phyloP scores from a whole-genome alignment of 2,329 filamentous ascomycete species.

The Ascochyta fabae region DNA sequence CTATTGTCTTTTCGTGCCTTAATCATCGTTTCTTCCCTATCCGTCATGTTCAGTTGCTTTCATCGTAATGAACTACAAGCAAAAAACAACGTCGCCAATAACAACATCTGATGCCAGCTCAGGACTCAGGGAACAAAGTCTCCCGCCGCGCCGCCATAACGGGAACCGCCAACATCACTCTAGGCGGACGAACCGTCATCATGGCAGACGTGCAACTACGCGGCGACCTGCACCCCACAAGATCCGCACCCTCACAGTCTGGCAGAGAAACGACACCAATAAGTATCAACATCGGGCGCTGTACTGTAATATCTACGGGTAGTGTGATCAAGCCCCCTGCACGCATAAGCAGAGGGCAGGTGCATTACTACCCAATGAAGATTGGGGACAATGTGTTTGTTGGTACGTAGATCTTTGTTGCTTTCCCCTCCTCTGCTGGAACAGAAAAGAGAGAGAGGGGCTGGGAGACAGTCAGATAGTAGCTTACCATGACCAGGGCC shows the following conservation, averaged over 20 bases:
- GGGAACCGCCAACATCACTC: constrained; percentile 96
- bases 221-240: constrained; percentile 72
- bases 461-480: neutral
- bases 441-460: neutral
- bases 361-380: constrained; percentile 86
- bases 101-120: neutral
- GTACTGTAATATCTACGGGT: constrained; percentile 84
- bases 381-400: constrained; percentile 96
- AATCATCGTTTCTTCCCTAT: neutral
- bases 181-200: constrained; percentile 92
- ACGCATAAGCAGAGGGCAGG: constrained; percentile 75
- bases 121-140: constrained; percentile 99
- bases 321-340: constrained; percentile 83
- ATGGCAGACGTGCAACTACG: constrained; percentile 94
- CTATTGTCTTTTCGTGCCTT: neutral
- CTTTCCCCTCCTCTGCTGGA: neutral
- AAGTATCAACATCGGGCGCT: constrained; percentile 86
- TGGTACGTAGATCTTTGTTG: constrained; percentile 57
- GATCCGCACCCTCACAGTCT: constrained; percentile 43
- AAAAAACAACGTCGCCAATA: neutral
- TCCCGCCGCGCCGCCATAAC: constrained; percentile 89
- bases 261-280: constrained; percentile 45
- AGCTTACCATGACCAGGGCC: constrained; percentile 39
- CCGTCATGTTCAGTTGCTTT: neutral
- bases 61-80: neutral